Evolutionary conservation across 208 protist species (phyloP), one percentile per base, ranked within the genome.

Genomic region (Crithidia sp.): DNA sequence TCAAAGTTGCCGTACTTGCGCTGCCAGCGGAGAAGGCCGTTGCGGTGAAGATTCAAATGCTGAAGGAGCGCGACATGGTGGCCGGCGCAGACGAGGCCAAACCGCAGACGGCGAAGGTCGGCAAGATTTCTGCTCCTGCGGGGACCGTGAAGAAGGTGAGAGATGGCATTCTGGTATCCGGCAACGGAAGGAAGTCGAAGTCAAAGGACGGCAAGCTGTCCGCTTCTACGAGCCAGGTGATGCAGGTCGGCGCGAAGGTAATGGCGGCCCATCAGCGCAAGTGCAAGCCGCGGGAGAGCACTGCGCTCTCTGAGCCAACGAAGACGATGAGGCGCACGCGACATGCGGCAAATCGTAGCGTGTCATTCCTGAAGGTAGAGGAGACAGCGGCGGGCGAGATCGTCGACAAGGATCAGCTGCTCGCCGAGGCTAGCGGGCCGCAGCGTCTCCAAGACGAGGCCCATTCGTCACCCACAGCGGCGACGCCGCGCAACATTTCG

Each of bases 1-100:
- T 91, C 44, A 87, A 86, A 60, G 79, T 79, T 14, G 79, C 81
- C 16, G 60, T 91, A n/a, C 67, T 86, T 63, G 66, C 53, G 3
- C 44, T 90, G 62, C 82, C 85, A 7, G 41, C 65, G 17, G 65
- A 74, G 66, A 81, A 75, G 56, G 69, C 44, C n/a, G 71, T 71
- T 4, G 68, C 68, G 39, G 69, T 81, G n/a, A 81, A 75, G 44
- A 70, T 62, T 7, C 74, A 74, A 19, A 79, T 79, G 52, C 52
- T 74, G 14, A 72, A 60, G 61, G 64, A 57, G 65, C 70, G 43
- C 43, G 54, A 71, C 17, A 77, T 61, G 77, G 62, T 72, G 1
- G 6, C 50, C 12, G 28, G 44, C 2, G 43, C 16, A 17, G 49
- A 45, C 0, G 45, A 56, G 9, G 49, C 45, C 13, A 44, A 59